A percentile compares a stretch with the other conserved stretches of the same genome.
Conservation (phyloP, 2,329 filamentous ascomycete genomes). For the Erysiphe pulchra region DNA sequence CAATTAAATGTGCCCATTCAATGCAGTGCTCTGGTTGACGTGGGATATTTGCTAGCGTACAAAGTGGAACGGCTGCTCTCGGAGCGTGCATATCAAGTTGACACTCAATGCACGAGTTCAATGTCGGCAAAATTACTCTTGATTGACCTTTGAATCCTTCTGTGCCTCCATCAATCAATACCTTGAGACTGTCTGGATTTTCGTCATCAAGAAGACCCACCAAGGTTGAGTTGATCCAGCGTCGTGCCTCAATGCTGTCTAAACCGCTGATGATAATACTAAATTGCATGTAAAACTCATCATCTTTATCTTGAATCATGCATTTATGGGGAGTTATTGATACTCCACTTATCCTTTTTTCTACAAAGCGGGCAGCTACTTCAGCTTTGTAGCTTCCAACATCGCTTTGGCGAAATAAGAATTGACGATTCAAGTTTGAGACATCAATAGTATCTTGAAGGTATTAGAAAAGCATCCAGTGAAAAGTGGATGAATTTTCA, state of each 20-base stretch:
- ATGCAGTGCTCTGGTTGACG: conserved; percentile 95
- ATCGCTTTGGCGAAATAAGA: conserved; percentile 76
- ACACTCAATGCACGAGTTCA: conserved; percentile 93
- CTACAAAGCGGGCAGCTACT: conserved; percentile 75
- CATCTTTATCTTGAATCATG: conserved; percentile 90
- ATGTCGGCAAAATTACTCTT: conserved; percentile 68
- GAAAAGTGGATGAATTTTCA: not conserved
- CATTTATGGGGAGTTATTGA: conserved; percentile 84
- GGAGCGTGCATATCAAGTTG: conserved; percentile 97
- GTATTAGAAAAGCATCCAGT: conserved; percentile 2
- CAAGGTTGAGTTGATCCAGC: conserved; percentile 93
- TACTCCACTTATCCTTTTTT: conserved; percentile 69
- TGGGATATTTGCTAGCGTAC: conserved; percentile 86
- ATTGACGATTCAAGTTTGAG: conserved; percentile 91
- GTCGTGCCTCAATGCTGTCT: conserved; percentile 88
- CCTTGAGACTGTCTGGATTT: conserved; percentile 67
- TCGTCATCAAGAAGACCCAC: conserved; percentile 72
- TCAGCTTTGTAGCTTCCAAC: conserved; percentile 88
- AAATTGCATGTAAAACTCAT: conserved; percentile 93
- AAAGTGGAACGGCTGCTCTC: conserved; percentile 86
- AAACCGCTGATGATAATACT: conserved; percentile 80
- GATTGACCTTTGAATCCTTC: conserved; percentile 97
- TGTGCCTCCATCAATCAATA: conserved; percentile 85
- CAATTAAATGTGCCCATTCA: conserved; percentile 96
- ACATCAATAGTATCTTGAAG: conserved; percentile 79